These are phyloP conservation scores for Omphalea diandra DNA, from an alignment of 441 rosid genomes.

Conservation along the genomic window DNA sequence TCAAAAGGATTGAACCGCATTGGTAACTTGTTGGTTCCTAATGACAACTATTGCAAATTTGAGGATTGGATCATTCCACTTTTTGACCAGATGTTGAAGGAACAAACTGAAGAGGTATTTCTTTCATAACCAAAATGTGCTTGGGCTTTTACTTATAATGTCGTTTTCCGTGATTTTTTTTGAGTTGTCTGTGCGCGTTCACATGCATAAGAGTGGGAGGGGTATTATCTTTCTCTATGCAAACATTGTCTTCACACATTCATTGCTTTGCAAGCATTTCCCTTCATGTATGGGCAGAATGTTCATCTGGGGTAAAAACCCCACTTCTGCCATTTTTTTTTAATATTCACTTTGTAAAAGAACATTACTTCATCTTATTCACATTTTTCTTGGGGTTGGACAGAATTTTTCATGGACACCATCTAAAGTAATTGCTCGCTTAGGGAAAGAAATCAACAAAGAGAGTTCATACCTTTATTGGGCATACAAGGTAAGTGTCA, in stretches of 20 bases:
- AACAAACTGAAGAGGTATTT: slow-evolving; percentile 78
- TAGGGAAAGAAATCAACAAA: slow-evolving; percentile 82
- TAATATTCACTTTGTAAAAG: slow-evolving; percentile 1
- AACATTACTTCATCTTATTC: neutral
- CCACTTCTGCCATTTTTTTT: neutral
- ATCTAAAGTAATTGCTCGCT: slow-evolving; percentile 66
- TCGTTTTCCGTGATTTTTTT: neutral
- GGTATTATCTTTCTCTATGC: neutral
- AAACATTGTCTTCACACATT: neutral
- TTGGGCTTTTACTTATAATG: neutral
- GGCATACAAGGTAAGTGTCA: slow-evolving; percentile 73
- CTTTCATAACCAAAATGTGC: neutral
- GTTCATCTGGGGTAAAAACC: neutral
- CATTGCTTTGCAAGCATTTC: neutral
- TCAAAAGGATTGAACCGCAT: slow-evolving; percentile 86
- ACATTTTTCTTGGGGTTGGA: slow-evolving; percentile 16
- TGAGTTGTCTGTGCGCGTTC: neutral
- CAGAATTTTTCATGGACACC: slow-evolving; percentile 88
- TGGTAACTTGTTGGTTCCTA: slow-evolving; percentile 88
- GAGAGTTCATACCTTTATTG: slow-evolving; percentile 88
- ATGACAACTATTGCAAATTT: slow-evolving; percentile 91
- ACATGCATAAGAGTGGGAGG: neutral
- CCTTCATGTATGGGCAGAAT: neutral
- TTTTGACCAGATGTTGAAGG: slow-evolving; percentile 85
- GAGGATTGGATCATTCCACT: slow-evolving; percentile 95